A percentile compares a stretch with the other conserved stretches of the same genome.
Evolutionary conservation across 306 rosid species (phyloP).

Genomic region (Begonia fuchsioides): DNA sequence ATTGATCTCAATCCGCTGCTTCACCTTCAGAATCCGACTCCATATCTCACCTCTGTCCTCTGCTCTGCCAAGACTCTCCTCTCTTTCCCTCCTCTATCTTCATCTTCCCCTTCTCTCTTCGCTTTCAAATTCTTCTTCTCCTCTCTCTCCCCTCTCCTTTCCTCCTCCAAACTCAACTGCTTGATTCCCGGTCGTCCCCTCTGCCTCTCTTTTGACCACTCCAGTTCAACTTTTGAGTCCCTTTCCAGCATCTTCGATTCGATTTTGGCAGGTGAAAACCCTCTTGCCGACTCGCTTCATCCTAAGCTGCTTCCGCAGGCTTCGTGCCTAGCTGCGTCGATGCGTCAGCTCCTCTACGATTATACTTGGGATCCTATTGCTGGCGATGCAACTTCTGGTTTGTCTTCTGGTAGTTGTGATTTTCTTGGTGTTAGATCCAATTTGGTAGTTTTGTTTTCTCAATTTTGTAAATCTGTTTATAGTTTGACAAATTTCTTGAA

Average conservation of each 20-base stretch:
- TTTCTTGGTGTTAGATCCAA: slow-evolving; percentile 23
- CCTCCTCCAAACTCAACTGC: slow-evolving; percentile 32
- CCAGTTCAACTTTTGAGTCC: slow-evolving; percentile 14
- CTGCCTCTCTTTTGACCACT: slow-evolving; percentile 35
- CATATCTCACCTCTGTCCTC: slow-evolving; percentile 22
- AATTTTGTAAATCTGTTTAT: slow-evolving; percentile 6
- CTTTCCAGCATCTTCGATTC: slow-evolving; percentile 26
- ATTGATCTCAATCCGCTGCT: slow-evolving; percentile 47
- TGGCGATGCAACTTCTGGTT: slow-evolving; percentile 18
- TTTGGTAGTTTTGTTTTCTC: slow-evolving; percentile 49
- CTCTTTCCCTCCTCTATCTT: slow-evolving; percentile 43
- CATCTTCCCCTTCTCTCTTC: slow-evolving; percentile 51
- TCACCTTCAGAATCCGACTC: slow-evolving; percentile 14
- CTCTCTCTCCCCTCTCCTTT: slow-evolving; percentile 54
- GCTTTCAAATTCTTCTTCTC: slow-evolving; percentile 53
- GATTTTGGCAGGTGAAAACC: slow-evolving; percentile 1
- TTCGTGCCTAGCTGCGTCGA: slow-evolving; percentile 24
- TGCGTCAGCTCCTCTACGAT: slow-evolving; percentile 40
- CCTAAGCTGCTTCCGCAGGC: slow-evolving; percentile 17
- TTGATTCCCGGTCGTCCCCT: slow-evolving; percentile 16
- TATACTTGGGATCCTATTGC: slow-evolving; percentile 44
- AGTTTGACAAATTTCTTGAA: slow-evolving; percentile 20
- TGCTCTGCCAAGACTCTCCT: slow-evolving; percentile 24
- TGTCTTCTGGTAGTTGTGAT: slow-evolving; percentile 8
- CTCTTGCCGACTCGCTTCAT: background rate